phyloP scores from a whole-genome alignment of 257 asterid species.

The Thymus quinquecostatus region DNA sequence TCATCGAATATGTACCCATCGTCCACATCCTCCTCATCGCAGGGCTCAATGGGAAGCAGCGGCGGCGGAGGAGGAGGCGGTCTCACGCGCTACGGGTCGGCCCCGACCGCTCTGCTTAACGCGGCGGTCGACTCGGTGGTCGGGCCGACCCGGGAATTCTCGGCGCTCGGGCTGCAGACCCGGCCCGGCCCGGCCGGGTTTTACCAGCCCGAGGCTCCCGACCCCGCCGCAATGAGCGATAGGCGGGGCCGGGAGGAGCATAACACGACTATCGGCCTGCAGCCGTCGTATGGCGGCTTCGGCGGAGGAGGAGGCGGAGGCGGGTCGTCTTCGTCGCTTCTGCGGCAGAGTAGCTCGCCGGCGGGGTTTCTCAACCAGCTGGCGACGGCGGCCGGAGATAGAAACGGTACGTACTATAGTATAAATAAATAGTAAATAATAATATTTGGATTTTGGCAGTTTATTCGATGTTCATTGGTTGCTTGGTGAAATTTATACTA shows the following conservation, averaged over 20 bases:
- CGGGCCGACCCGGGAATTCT: conserved; percentile 46
- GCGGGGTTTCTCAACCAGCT: conserved; percentile 79
- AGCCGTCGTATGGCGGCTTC: conserved; percentile 40
- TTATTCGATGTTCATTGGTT: conserved; percentile 26
- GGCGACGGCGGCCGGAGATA: conserved; percentile 49
- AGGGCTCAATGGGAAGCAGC: conserved; percentile 47
- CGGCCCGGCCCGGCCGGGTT: conserved; percentile 35
- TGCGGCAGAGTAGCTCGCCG: conserved; percentile 79
- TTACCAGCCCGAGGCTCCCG: conserved; percentile 46
- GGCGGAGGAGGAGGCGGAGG: conserved; percentile 14
- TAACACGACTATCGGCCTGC: conserved; percentile 40
- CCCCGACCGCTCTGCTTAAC: conserved; percentile 63
- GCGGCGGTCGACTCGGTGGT: conserved; percentile 59
- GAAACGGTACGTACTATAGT: conserved; percentile 47
- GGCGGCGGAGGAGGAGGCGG: conserved; percentile 32
- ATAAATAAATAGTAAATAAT: background rate
- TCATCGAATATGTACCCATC: conserved; percentile 59
- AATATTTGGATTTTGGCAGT: background rate
- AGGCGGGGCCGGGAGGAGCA: conserved; percentile 15
- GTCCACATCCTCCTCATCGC: conserved; percentile 71
- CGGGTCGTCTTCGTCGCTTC: conserved; percentile 44
- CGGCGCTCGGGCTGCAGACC: conserved; percentile 36
- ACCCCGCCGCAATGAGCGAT: conserved; percentile 29
- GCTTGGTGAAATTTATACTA: conserved; percentile 17
- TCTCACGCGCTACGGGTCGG: conserved; percentile 72